Evolutionary conservation across 306 rosid species (phyloP).

Genomic region (Trifolium subterraneum): DNA sequence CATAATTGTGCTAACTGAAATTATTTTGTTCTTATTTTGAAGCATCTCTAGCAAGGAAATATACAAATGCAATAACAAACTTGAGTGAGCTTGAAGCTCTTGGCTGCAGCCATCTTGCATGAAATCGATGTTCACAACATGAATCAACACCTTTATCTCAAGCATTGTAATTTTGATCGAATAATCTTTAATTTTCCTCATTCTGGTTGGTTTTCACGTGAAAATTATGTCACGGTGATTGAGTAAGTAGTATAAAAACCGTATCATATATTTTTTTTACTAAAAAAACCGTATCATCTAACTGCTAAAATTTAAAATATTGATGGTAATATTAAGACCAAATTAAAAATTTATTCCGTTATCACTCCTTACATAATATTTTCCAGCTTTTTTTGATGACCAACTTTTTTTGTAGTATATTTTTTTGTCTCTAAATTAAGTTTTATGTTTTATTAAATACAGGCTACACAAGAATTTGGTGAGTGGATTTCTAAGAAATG

Average conservation of each 20-base stretch:
- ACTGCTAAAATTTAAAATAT: no score
- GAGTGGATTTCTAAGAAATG: conserved; percentile 39
- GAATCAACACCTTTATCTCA: conserved; percentile 14
- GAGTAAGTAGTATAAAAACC: neutral
- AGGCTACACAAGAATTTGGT: conserved; percentile 35
- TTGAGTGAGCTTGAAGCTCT: conserved; percentile 35
- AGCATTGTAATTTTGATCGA: neutral
- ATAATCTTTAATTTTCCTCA: conserved; percentile 55
- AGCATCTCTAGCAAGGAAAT: neutral
- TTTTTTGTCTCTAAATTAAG: neutral
- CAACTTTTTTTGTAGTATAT: no score
- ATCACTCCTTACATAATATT: no score
- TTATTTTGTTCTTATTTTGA: neutral
- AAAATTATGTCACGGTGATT: neutral
- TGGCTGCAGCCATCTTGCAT: conserved; percentile 44
- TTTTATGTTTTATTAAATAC: neutral
- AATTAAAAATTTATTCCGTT: no score
- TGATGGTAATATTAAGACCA: no score
- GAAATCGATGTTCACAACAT: conserved; percentile 46
- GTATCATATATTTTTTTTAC: no score
- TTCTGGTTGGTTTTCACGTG: conserved; percentile 27
- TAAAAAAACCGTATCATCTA: no score
- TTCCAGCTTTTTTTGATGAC: no score
- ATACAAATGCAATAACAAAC: neutral
- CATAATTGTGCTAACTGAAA: neutral